Base-by-base conservation (phyloP, 495 filamentous ascomycete species). In the Aspergillus sparsus region DNA sequence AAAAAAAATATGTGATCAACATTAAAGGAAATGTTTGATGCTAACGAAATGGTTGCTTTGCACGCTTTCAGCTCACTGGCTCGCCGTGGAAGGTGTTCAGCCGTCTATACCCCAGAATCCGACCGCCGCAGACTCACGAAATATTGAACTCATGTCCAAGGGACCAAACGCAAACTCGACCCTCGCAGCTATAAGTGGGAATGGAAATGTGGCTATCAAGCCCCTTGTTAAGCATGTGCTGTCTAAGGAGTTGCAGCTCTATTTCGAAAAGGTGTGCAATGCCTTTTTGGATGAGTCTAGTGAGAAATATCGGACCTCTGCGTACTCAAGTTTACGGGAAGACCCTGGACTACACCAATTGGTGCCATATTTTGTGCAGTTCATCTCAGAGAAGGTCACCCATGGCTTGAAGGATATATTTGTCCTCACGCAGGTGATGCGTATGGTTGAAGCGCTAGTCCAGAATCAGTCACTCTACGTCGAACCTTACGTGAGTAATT, bases 31-130 rank as follows among this genome's bases (percentile, higher is more conserved):
- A 27, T 3, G 21, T 27, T 3, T 27, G 21, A 27, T 27, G 21
- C 21, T 27, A 27, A 27, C 21, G 21, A 27, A 27, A 27, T 27
- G 21, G 3, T 27, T 27, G 21, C 21, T 27, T 27, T 27, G 1
- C 21, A 27, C 21, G 21, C 21, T 27, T 27, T 27, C 67, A 95
- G 94, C 88, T 45, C 94, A 98, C 71, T 98, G 92, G 92, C 84
- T 98, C 39, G 92, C 93, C 37, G 87, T 97, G 34, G 94, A 98
- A 77, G 94, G 95, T 53, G 93, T 96, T 6, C 92, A 98, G 67
- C 94, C 94, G 10, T 91, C 91, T 0, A 96, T 97, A 68, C 90
- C 92, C 9, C 92, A 98, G 70, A 98, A 98, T 69, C 94, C 94
- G 11, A 91, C 93, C 1, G 83, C 89, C 11, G 83, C 86, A 60